Base-by-base conservation (phyloP, 2,329 filamentous ascomycete genomes). In the Hypoxylon sp. region DNA sequence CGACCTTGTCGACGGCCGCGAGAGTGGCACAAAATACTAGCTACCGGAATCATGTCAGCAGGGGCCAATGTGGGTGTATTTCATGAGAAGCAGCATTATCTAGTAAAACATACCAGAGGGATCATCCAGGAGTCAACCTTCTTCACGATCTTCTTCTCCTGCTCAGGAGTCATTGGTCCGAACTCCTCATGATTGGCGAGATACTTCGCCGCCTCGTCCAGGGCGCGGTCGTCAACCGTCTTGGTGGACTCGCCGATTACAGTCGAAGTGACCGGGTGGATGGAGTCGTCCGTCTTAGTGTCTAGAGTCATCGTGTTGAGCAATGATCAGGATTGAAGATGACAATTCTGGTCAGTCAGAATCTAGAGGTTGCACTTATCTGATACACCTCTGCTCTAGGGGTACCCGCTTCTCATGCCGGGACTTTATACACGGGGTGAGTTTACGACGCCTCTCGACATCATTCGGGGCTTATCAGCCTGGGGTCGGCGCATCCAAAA, bases 1-100 rank as follows among this genome's bases (percentile, higher is more conserved):
- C 49, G 7, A 76, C 73, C 51, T 75, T 76, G 56, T 76, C 74
- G n/a, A 75, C 71, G 34, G 75, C 75, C 32, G 70, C 67, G 43
- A 76, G 70, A 10, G 71, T 74, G 3, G 70, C 70, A 19, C 69
- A 63, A 48, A 75, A 70, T 6, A 76, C 53, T 13, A 75, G 62
- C 73, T 75, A 22, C 26, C 47, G 37, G 11, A 44, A 50, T 17
- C 44, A 46, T 3, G 17, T 54, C 22, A 68, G 60, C 44, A 43
- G 26, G 4, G 34, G 15, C 3, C 24, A 10, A 19, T 49, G 6
- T 17, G 13, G 59, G 4, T 13, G 6, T 20, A 10, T 2, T 41
- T 41, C 37, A 41, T n/a, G 37, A 11, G 17, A 41, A 20, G 6
- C 6, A 19, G 6, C 19, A 41, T 47, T 30, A n/a, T n/a, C n/a